A percentile compares a stretch with the other conserved stretches of the same genome.
These are phyloP conservation scores for Esteya vermicola DNA, from an alignment of 2,329 filamentous ascomycete genomes.

Conservation along the genomic window DNA sequence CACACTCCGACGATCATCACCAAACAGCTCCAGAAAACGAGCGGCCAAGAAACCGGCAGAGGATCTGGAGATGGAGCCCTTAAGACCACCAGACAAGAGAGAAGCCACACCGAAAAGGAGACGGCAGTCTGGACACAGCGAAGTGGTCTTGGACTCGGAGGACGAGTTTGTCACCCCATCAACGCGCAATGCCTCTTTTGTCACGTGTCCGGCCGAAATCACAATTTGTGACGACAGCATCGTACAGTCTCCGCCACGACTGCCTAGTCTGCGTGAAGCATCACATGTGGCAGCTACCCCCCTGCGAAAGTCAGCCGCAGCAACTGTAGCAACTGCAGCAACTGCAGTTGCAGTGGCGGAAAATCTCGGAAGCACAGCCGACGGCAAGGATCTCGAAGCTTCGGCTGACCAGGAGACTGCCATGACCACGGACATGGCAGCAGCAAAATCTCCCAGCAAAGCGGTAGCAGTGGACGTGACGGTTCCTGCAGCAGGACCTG, in stretches of 20 bases:
- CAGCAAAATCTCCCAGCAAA: not conserved
- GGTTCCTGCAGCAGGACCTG: not conserved
- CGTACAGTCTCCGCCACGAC: not conserved
- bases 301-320: not conserved
- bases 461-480: not conserved
- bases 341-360: no score
- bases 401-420: no score
- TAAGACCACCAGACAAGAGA: slow-evolving; percentile 9
- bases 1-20: slow-evolving; percentile 4
- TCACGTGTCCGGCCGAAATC: slow-evolving; percentile 10
- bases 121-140: slow-evolving; percentile 10
- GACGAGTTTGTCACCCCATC: slow-evolving; percentile 35
- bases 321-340: no score
- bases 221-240: not conserved
- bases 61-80: not conserved
- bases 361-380: no score
- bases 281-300: slow-evolving; percentile 5
- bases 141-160: slow-evolving; percentile 40
- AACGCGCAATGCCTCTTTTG: slow-evolving; percentile 18
- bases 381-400: not conserved
- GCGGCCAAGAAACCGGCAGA: slow-evolving; percentile 1
- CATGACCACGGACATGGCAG: not conserved
- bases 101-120: slow-evolving; percentile 7
- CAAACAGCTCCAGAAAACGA: not conserved
- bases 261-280: slow-evolving; percentile 1